A percentile compares a stretch with the other conserved stretches of the same genome.
These are phyloP conservation scores for Talaromyces rugulosus DNA, from an alignment of 2,329 filamentous ascomycete genomes.

Conservation along the genomic window DNA sequence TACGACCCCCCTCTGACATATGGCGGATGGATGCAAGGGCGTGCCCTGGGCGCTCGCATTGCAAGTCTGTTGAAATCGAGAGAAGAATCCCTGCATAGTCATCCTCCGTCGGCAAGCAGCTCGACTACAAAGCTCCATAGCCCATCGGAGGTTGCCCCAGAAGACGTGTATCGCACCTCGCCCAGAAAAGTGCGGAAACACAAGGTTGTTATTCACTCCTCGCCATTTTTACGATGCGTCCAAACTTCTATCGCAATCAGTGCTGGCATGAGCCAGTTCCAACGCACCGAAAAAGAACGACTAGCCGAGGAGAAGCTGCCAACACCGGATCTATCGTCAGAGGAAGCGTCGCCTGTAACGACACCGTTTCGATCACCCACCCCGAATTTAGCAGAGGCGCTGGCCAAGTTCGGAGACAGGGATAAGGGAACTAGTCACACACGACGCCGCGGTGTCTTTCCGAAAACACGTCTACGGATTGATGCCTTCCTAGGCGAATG, in stretches of 20 bases:
- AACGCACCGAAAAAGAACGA: conserved; percentile 18
- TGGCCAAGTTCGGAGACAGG: not conserved
- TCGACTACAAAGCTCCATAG: conserved; percentile 21
- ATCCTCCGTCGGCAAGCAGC: conserved; percentile 3
- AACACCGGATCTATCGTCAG: not conserved
- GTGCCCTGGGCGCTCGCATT: conserved; percentile 77
- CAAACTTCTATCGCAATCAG: conserved; percentile 88
- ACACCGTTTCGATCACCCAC: conserved; percentile 26
- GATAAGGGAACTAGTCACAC: conserved; percentile 1
- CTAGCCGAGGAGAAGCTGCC: not conserved
- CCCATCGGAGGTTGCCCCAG: not conserved
- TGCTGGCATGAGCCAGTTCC: conserved; percentile 65
- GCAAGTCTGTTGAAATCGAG: conserved; percentile 61
- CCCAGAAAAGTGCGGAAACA: conserved; percentile 39
- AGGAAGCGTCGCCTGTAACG: conserved; percentile 14
- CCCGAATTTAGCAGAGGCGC: conserved; percentile 18
- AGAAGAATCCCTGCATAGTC: conserved; percentile 28
- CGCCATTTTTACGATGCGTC: conserved; percentile 88
- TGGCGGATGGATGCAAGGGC: conserved; percentile 84
- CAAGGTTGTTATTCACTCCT: conserved; percentile 82
- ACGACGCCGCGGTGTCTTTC: not conserved
- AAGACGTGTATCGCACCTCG: not conserved
- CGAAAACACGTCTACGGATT: conserved; percentile 57
- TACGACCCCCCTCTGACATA: conserved; percentile 96
- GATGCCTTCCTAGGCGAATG: conserved; percentile 95